Conservation (phyloP, 192 early-diverging fungal species). For the Entomortierella lignicola region DNA sequence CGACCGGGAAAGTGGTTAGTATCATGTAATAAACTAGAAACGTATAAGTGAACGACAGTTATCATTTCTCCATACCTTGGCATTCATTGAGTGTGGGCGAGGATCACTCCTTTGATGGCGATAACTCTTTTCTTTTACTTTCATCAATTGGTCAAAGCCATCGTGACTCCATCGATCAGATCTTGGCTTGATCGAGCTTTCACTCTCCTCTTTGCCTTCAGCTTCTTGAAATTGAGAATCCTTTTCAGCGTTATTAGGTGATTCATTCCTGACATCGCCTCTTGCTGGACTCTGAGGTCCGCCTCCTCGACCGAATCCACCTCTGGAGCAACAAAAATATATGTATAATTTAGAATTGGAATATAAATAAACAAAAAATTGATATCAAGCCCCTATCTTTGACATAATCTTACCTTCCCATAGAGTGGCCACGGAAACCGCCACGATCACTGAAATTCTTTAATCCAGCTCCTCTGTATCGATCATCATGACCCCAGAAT, state of each 20-base stretch:
- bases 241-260: not conserved
- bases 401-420: slow-evolving; percentile 40
- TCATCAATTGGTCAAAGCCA: slow-evolving; percentile 64
- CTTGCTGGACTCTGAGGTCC: slow-evolving; percentile 28
- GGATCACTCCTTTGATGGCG: slow-evolving; percentile 35
- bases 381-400: slow-evolving; percentile 2
- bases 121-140: slow-evolving; percentile 55
- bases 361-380: not conserved
- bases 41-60: not conserved
- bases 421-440: slow-evolving; percentile 43
- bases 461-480: slow-evolving; percentile 62
- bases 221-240: slow-evolving; percentile 18
- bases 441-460: slow-evolving; percentile 56
- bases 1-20: not conserved
- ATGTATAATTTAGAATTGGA: not conserved
- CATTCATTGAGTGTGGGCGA: slow-evolving; percentile 45
- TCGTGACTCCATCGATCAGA: slow-evolving; percentile 61
- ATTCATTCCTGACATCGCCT: slow-evolving; percentile 27
- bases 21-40: not conserved
- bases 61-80: slow-evolving; percentile 28
- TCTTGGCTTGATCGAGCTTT: slow-evolving; percentile 7
- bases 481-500: slow-evolving; percentile 71
- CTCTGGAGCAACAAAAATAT: slow-evolving; percentile 22
- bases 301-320: slow-evolving; percentile 32
- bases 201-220: slow-evolving; percentile 9